These are phyloP conservation scores for Pogostemon cablin DNA, from an alignment of 257 asterid genomes.

Conservation along the genomic window DNA sequence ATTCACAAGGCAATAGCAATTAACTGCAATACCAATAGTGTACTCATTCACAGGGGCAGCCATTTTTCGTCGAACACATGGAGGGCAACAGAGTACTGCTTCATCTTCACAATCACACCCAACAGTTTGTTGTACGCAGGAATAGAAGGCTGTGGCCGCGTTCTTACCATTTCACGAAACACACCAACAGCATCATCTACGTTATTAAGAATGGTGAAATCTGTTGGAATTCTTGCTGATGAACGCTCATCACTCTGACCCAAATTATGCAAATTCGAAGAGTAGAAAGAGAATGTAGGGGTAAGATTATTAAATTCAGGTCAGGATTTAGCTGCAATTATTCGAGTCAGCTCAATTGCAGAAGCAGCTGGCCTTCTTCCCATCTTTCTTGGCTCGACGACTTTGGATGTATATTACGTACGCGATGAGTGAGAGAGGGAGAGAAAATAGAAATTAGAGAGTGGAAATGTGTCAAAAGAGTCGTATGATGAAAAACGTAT, in stretches of 20 bases:
- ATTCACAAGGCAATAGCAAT: constrained; percentile 17
- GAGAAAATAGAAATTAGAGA: too few species aligned
- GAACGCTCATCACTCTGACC: background rate
- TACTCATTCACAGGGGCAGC: constrained; percentile 15
- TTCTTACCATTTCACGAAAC: constrained; percentile 9
- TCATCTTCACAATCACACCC: constrained; percentile 9
- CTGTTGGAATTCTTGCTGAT: background rate
- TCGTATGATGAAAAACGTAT: too few species aligned
- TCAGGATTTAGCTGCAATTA: background rate
- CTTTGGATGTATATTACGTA: too few species aligned
- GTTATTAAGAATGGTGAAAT: constrained; percentile 10
- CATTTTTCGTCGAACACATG: constrained; percentile 17
- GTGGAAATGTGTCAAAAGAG: too few species aligned
- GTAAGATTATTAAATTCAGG: background rate
- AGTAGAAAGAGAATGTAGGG: background rate
- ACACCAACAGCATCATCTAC: background rate
- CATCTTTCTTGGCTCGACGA: background rate
- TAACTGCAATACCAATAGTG: constrained; percentile 20
- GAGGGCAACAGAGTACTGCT: constrained; percentile 16
- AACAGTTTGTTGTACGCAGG: constrained; percentile 19
- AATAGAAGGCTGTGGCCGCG: constrained; percentile 19
- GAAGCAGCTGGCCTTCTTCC: background rate
- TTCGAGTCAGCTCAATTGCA: constrained; percentile 11
- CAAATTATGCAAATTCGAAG: constrained; percentile 14
- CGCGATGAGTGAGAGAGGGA: too few species aligned